These are phyloP conservation scores for Erythrophleum fordii DNA, from an alignment of 306 rosid species.

Conservation along the genomic window DNA sequence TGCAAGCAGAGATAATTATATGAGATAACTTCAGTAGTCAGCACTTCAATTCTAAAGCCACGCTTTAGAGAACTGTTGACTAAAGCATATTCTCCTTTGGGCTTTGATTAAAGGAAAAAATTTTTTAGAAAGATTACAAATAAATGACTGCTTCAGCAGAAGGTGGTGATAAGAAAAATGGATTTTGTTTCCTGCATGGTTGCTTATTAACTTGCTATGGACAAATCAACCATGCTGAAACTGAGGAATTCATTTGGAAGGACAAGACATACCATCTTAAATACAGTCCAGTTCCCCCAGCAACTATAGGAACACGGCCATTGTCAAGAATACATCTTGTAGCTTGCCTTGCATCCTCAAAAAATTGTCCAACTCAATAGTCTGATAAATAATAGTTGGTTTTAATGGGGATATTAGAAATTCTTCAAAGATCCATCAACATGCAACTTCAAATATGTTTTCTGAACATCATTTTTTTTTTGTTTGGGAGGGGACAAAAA, in stretches of 20 bases:
- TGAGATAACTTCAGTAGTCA: neutral
- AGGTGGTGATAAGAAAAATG: slow-evolving; percentile 13
- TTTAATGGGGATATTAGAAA: slow-evolving; percentile 35
- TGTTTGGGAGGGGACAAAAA: too few relatives aligned
- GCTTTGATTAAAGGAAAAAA: neutral
- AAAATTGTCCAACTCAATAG: slow-evolving; percentile 90
- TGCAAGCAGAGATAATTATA: neutral
- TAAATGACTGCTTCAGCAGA: slow-evolving; percentile 12
- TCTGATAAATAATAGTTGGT: slow-evolving; percentile 63
- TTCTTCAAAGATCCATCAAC: slow-evolving; percentile 31
- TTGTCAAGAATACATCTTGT: slow-evolving; percentile 72
- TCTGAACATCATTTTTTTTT: too few relatives aligned
- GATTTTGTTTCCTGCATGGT: slow-evolving; percentile 21
- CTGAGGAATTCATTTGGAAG: slow-evolving; percentile 20
- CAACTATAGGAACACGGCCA: slow-evolving; percentile 83
- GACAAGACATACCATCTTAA: slow-evolving; percentile 75
- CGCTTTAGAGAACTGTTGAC: neutral
- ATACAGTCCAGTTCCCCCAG: slow-evolving; percentile 96
- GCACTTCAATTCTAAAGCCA: neutral
- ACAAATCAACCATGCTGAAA: slow-evolving; percentile 19
- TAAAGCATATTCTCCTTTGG: neutral
- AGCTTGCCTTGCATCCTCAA: slow-evolving; percentile 91
- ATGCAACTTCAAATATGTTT: neutral
- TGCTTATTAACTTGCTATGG: slow-evolving; percentile 15
- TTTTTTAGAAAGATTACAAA: neutral